These are phyloP conservation scores for Blechomonas ayalai DNA, from an alignment of 208 protist genomes.

Conservation along the genomic window DNA sequence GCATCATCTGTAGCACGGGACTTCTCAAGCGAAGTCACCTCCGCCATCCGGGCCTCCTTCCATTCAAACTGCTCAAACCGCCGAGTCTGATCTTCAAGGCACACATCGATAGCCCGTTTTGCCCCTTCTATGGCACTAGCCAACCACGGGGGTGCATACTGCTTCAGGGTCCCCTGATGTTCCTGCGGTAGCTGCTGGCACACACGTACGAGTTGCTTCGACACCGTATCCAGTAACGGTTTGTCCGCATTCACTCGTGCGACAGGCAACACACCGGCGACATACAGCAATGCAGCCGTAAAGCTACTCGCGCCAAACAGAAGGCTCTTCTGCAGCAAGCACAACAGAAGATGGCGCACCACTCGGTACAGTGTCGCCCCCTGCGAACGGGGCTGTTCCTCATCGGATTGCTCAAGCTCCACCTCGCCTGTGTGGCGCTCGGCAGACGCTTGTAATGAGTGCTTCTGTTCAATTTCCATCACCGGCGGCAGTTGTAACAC, in stretches of 20 bases:
- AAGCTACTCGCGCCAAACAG: slow-evolving; percentile 22
- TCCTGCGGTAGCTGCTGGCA: slow-evolving; percentile 16
- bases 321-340: slow-evolving; percentile 34
- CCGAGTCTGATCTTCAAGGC: slow-evolving; percentile 37
- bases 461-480: not conserved
- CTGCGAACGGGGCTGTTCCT: not conserved
- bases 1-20: no score
- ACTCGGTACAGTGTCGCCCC: slow-evolving; percentile 8
- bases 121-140: slow-evolving; percentile 16
- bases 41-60: slow-evolving; percentile 28
- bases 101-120: slow-evolving; percentile 22
- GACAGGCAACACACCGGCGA: slow-evolving; percentile 29
- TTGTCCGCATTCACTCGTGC: slow-evolving; percentile 11
- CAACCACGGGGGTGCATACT: slow-evolving; percentile 44
- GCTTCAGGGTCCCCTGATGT: slow-evolving; percentile 11
- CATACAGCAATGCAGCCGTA: slow-evolving; percentile 28
- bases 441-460: not conserved
- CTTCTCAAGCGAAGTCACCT: no score
- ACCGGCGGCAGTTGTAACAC: slow-evolving; percentile 32
- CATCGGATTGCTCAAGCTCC: not conserved
- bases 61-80: slow-evolving; percentile 50
- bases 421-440: not conserved
- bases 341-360: slow-evolving; percentile 25
- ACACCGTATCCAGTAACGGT: slow-evolving; percentile 13
- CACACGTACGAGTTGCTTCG: slow-evolving; percentile 25